Percentiles rank a stretch among this genome's conserved stretches.
phyloP scores from a whole-genome alignment of 306 rosid species.

The Quercus engelmannii region DNA sequence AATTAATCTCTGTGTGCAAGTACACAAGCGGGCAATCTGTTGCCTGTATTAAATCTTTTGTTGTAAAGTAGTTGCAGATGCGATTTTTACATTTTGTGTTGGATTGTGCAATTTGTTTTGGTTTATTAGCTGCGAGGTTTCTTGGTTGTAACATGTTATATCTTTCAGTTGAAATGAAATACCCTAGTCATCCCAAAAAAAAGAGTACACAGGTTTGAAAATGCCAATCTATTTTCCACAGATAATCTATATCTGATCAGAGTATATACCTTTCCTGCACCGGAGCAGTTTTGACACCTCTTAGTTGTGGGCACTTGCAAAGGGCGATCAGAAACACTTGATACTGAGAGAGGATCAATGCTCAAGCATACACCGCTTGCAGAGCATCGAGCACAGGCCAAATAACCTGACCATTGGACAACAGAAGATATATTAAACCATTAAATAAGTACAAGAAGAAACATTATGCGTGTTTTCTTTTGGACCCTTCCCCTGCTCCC shows the following conservation, averaged over 20 bases:
- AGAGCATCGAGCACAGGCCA: constrained; percentile 93
- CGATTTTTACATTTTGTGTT: no score
- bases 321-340: constrained; percentile 43
- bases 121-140: no score
- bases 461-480: neutral
- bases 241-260: neutral
- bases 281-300: constrained; percentile 73
- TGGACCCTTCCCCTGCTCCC: neutral
- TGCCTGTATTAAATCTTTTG: no score
- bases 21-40: neutral
- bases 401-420: constrained; percentile 58
- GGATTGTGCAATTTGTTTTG: no score
- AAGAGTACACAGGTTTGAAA: neutral
- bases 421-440: neutral
- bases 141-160: no score
- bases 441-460: neutral
- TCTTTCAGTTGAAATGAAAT: no score
- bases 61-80: no score
- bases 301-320: constrained; percentile 54
- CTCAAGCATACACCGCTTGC: constrained; percentile 78
- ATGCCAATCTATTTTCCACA: neutral
- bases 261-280: constrained; percentile 84
- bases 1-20: neutral
- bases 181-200: no score
- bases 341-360: constrained; percentile 52